Base-by-base conservation (phyloP, 257 asterid genomes). In the Anisodus acutangulus region DNA sequence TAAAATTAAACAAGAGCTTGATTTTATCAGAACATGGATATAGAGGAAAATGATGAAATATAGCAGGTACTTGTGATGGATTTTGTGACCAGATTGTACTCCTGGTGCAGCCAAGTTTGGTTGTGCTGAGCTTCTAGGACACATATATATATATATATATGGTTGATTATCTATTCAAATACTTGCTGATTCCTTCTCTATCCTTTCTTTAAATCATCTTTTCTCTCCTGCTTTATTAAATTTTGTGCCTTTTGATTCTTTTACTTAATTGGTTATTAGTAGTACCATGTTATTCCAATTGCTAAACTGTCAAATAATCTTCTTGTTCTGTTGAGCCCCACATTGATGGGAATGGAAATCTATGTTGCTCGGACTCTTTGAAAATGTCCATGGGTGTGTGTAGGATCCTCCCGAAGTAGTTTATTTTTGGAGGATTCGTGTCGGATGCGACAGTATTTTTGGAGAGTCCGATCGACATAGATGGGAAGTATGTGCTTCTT, bases 1-100 rank as follows among this genome's bases (percentile, higher is more conserved):
- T 31, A 31, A 31, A 31, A 31, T 31, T 31, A 31, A 1, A 31
- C 1, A 31, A 31, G 35, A 1, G 35, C 2, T 31, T 31, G 35
- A 31, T 31, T 31, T 31, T 47, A 69, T 70, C 51, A 64, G 8
- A 49, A 47, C 12, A 74, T 8, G 37, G 82, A 72, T 72, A 43
- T 64, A 59, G 78, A 62, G 31, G 83, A 84, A 84, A 82, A 78
- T 84, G 86, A 84, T 84, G 86, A 84, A 84, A 45, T 79, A 84
- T 84, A 79, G 81, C 86, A 84, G 86, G 86, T 84, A 84, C 86
- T 84, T 63, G 63, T 78, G 86, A 84, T 78, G 45, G 84, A 78
- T 31, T 79, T 6, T 78, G 79, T 66, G 82, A 47, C 84, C 63
- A 55, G 80, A 31, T 0, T 84, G 84, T 78, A 26, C 86, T 84